Percentiles rank a stretch among this genome's conserved stretches.
Evolutionary conservation across 2,329 filamentous ascomycete species (phyloP).

Genomic region (Colletotrichum sp.): DNA sequence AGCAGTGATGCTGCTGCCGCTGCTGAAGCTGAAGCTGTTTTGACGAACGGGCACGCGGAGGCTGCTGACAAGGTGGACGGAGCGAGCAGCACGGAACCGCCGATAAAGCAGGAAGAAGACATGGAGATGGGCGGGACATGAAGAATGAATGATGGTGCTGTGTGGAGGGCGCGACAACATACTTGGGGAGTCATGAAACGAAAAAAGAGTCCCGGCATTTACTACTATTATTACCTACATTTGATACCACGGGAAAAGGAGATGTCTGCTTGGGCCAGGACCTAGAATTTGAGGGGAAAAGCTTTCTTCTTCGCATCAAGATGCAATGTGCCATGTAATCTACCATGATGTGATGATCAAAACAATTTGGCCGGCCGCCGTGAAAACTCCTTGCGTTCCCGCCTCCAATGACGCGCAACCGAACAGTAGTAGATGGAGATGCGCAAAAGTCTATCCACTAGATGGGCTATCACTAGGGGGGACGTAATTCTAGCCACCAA

Average conservation of each 20-base stretch:
- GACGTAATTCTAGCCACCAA: neutral
- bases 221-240: neutral
- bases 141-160: neutral
- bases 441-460: neutral
- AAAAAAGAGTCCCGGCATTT: neutral
- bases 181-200: no score
- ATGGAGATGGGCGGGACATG: constrained; percentile 14
- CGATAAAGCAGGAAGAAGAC: constrained; percentile 22
- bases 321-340: neutral
- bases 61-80: neutral
- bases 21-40: neutral
- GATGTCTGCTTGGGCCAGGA: neutral
- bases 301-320: neutral
- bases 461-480: neutral
- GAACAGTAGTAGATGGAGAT: neutral
- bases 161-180: neutral
- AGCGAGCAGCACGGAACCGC: constrained; percentile 3
- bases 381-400: neutral
- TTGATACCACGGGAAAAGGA: neutral
- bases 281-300: neutral
- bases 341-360: neutral
- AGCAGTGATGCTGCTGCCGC: neutral
- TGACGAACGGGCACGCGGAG: neutral
- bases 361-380: neutral
- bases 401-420: neutral